phyloP scores from a whole-genome alignment of 805 yeast genomes.

The Scheffersomyces lignosus region DNA sequence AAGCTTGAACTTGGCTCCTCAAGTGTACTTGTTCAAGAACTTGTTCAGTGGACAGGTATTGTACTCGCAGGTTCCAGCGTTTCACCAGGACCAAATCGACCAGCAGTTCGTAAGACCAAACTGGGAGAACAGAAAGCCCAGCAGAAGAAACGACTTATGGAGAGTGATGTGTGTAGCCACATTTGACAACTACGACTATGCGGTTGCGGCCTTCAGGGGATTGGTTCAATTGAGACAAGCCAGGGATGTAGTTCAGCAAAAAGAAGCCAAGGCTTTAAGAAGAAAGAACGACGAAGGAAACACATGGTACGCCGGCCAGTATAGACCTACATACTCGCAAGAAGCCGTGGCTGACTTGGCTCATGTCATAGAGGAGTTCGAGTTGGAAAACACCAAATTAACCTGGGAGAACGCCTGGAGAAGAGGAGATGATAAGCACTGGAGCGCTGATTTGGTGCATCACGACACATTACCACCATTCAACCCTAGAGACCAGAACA shows the following conservation, averaged over 20 bases:
- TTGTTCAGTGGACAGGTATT: constrained; percentile 86
- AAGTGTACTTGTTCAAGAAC: constrained; percentile 79
- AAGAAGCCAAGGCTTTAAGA: constrained; percentile 67
- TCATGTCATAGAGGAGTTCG: constrained; percentile 65
- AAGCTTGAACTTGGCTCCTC: constrained; percentile 71
- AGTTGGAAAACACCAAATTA: constrained; percentile 48
- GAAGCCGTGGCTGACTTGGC: constrained; percentile 87
- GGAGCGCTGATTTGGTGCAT: constrained; percentile 60
- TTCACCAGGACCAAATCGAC: constrained; percentile 58
- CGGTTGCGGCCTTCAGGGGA: constrained; percentile 72
- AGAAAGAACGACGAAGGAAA: constrained; percentile 74
- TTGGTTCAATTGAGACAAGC: constrained; percentile 70
- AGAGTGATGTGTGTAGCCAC: constrained; percentile 83
- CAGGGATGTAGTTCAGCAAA: constrained; percentile 62
- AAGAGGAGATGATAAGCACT: constrained; percentile 73
- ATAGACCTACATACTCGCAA: constrained; percentile 85
- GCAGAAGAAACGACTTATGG: constrained; percentile 85
- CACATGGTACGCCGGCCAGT: constrained; percentile 85
- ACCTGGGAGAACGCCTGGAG: constrained; percentile 90
- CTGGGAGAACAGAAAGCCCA: constrained; percentile 85
- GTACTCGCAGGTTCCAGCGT: constrained; percentile 80
- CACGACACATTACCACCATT: constrained; percentile 62
- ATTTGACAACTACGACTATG: constrained; percentile 57
- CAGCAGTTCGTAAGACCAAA: constrained; percentile 78
- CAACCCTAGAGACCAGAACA: constrained; percentile 66